Conservation (phyloP, 306 rosid species). For the Citrullus colocynthis region DNA sequence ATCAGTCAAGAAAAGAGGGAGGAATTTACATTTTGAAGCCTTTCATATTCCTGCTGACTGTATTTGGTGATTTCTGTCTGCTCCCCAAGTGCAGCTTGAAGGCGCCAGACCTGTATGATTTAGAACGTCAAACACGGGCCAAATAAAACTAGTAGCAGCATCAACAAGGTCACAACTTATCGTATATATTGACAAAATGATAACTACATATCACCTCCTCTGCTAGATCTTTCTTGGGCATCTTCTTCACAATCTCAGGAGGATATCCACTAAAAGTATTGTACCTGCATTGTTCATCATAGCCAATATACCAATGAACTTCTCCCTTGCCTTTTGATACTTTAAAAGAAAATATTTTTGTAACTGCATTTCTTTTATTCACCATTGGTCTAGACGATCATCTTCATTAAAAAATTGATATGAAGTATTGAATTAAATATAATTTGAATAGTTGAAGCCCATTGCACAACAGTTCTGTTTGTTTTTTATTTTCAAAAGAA, state of each 20-base stretch:
- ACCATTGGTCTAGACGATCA: background rate
- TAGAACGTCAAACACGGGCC: constrained; percentile 7
- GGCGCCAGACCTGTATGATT: constrained; percentile 70
- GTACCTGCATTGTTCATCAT: constrained; percentile 43
- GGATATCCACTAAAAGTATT: constrained; percentile 92
- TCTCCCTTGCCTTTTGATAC: background rate
- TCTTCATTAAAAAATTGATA: background rate
- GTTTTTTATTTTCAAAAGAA: background rate
- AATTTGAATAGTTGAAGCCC: background rate
- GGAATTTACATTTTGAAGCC: constrained; percentile 70
- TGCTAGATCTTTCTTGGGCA: constrained; percentile 97
- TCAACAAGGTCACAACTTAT: background rate
- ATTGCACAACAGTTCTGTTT: background rate
- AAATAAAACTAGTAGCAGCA: background rate
- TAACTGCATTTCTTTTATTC: background rate
- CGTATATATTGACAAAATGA: background rate
- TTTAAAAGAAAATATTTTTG: background rate
- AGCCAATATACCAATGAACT: background rate
- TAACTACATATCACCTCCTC: constrained; percentile 69
- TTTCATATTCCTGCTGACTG: constrained; percentile 85
- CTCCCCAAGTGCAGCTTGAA: constrained; percentile 96
- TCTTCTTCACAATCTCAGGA: constrained; percentile 95
- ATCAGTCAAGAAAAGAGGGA: background rate
- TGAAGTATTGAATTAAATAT: background rate
- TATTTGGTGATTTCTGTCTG: constrained; percentile 85